Conservation (phyloP, 164 flowering plant species). For the Annona squamosa region DNA sequence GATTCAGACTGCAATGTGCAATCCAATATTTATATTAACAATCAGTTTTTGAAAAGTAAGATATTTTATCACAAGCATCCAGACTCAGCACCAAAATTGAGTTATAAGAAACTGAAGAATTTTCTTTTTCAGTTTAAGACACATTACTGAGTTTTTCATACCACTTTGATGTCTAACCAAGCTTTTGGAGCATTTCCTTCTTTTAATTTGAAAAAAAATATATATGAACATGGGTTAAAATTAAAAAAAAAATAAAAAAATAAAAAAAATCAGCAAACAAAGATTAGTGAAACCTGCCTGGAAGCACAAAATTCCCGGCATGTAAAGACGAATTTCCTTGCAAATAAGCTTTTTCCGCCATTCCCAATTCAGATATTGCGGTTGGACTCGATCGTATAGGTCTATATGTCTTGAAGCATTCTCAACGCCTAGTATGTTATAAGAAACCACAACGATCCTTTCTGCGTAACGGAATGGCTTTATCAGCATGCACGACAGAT, state of each 20-base stretch:
- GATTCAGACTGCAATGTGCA: too few relatives aligned
- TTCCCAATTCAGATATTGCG: constrained; percentile 51
- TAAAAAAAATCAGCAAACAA: not conserved
- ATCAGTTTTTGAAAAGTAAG: too few relatives aligned
- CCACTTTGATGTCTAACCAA: not conserved
- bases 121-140: not conserved
- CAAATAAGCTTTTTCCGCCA: constrained; percentile 45
- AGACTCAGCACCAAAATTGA: not conserved
- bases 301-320: constrained; percentile 66
- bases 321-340: constrained; percentile 52
- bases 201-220: not conserved
- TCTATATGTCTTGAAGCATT: constrained; percentile 68
- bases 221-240: not conserved
- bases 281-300: constrained; percentile 46
- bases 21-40: too few relatives aligned
- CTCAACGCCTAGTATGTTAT: constrained; percentile 78
- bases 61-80: too few relatives aligned
- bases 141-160: not conserved
- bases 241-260: not conserved
- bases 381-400: constrained; percentile 44
- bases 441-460: constrained; percentile 62
- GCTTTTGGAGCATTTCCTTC: not conserved
- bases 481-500: constrained; percentile 1
- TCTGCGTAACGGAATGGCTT: constrained; percentile 39
- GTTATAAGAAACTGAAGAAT: not conserved